Percentiles rank a stretch among this genome's conserved stretches.
phyloP scores from a whole-genome alignment of 2,329 filamentous ascomycete species.

The Pseudogymnoascus sp. region DNA sequence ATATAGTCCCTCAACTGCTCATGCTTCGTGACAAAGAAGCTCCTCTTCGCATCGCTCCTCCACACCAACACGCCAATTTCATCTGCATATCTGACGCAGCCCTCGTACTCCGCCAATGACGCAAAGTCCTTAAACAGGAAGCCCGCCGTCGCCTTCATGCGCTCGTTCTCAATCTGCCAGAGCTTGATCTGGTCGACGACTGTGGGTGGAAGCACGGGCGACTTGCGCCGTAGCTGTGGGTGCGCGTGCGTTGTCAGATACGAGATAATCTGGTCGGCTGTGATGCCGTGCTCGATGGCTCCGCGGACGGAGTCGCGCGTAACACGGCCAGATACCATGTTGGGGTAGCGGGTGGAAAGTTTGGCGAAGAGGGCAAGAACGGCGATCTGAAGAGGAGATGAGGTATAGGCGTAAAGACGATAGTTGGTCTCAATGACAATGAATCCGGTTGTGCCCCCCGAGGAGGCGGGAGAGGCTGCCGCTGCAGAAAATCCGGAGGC shows the following conservation, averaged over 20 bases:
- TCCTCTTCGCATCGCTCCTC: conserved; percentile 69
- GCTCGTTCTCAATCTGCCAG: conserved; percentile 95
- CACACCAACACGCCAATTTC: conserved; percentile 86
- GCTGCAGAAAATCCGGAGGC: conserved; percentile 63
- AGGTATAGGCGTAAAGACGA: conserved; percentile 93
- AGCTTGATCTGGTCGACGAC: conserved; percentile 96
- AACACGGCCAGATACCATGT: conserved; percentile 86
- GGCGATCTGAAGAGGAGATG: conserved; percentile 86
- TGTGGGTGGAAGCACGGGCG: conserved; percentile 79
- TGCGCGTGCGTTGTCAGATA: conserved; percentile 91
- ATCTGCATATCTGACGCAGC: conserved; percentile 70
- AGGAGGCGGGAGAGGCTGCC: conserved; percentile 25
- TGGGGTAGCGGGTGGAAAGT: conserved; percentile 84
- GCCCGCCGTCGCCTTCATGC: conserved; percentile 76
- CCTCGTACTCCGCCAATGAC: conserved; percentile 60
- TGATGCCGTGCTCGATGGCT: conserved; percentile 86
- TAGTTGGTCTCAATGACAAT: conserved; percentile 98
- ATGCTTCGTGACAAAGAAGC: conserved; percentile 88
- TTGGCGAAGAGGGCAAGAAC: conserved; percentile 85
- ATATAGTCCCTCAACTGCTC: conserved; percentile 83
- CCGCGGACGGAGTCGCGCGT: conserved; percentile 81
- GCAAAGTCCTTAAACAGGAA: conserved; percentile 89
- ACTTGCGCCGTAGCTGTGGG: conserved; percentile 71
- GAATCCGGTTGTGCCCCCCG: conserved; percentile 57
- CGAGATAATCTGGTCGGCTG: conserved; percentile 86